Evolutionary conservation across 805 yeast species (phyloP).

Genomic region (Starmerella vitae): DNA sequence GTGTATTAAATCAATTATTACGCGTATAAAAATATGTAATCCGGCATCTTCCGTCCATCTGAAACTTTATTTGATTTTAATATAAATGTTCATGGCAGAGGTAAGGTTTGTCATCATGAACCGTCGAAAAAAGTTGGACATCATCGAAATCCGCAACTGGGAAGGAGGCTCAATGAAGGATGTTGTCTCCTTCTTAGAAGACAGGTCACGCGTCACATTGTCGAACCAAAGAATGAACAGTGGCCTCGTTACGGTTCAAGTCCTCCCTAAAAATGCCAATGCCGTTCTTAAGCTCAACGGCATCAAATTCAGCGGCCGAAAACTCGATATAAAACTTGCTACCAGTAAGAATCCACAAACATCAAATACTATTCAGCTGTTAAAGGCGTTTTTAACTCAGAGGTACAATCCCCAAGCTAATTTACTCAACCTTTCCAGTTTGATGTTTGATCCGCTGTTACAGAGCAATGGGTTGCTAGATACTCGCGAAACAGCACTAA

Average conservation of each 20-base stretch:
- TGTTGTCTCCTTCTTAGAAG: conserved; percentile 50
- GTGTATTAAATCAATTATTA: too few relatives aligned
- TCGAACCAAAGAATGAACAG: conserved; percentile 42
- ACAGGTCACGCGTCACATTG: conserved; percentile 50
- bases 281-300: conserved; percentile 53
- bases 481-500: conserved; percentile 48
- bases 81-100: too few relatives aligned
- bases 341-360: conserved; percentile 9
- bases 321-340: conserved; percentile 39
- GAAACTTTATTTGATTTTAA: too few relatives aligned
- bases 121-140: conserved; percentile 3
- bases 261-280: conserved; percentile 44
- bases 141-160: conserved; percentile 64
- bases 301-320: conserved; percentile 65
- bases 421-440: conserved; percentile 54
- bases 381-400: conserved; percentile 45
- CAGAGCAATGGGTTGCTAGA: conserved; percentile 51
- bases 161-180: conserved; percentile 62
- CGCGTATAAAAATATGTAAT: too few relatives aligned
- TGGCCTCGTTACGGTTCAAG: conserved; percentile 47
- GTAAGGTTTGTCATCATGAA: too few relatives aligned
- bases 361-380: conserved; percentile 41
- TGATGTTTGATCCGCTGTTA: conserved; percentile 52
- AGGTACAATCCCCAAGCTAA: conserved; percentile 54
- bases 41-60: too few relatives aligned